These are phyloP conservation scores for Vitis amurensis DNA, from an alignment of 164 flowering plant species.

Conservation along the genomic window DNA sequence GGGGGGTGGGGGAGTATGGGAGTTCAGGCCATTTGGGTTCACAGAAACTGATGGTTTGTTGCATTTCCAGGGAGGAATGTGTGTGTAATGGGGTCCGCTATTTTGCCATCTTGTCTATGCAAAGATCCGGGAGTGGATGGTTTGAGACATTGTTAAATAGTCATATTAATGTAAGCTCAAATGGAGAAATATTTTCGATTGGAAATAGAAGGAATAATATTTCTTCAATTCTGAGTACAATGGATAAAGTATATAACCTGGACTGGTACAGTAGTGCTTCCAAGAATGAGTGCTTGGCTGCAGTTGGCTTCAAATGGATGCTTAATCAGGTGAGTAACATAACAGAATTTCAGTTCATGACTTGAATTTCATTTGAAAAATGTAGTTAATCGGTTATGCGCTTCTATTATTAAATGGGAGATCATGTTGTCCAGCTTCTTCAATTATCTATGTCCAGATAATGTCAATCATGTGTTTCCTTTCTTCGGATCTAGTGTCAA, in stretches of 20 bases:
- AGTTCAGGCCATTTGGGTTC: background rate
- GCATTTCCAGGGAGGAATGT: slow-evolving; percentile 47
- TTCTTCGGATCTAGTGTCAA: no score
- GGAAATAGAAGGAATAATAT: slow-evolving; percentile 38
- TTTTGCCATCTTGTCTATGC: slow-evolving; percentile 56
- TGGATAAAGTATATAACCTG: slow-evolving; percentile 51
- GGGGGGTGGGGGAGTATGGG: no score
- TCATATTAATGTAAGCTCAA: slow-evolving; percentile 52
- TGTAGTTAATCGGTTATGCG: no score
- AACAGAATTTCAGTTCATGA: background rate
- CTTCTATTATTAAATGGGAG: no score
- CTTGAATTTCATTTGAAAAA: no score
- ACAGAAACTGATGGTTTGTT: slow-evolving; percentile 2
- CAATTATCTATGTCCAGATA: no score
- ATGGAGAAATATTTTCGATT: slow-evolving; percentile 51
- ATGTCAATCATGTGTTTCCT: no score
- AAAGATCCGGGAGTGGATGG: slow-evolving; percentile 68
- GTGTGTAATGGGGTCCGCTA: slow-evolving; percentile 49
- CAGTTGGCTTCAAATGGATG: slow-evolving; percentile 68
- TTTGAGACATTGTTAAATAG: slow-evolving; percentile 22
- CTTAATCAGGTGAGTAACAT: slow-evolving; percentile 45
- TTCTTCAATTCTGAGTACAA: slow-evolving; percentile 33
- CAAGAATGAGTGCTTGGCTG: slow-evolving; percentile 57
- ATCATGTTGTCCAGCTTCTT: no score
- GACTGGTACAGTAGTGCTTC: slow-evolving; percentile 62